Evolutionary conservation across 345 rosid genomes (phyloP), one percentile per base, ranked within the genome.

Genomic region (Eucalyptus coolabah): DNA sequence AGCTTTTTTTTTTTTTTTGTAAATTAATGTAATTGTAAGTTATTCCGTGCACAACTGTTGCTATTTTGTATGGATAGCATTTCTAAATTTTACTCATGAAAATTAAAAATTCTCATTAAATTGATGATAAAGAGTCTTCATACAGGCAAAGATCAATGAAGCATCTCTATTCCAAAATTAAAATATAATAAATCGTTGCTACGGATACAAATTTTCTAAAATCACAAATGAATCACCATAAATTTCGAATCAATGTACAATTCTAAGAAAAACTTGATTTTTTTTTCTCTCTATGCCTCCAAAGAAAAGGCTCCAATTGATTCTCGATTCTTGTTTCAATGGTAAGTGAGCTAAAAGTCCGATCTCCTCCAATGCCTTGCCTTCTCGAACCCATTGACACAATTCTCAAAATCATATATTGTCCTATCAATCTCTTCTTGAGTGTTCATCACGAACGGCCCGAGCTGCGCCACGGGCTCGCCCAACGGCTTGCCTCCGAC

Each of bases 401-500:
- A 95, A 24, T 95, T 96, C 82, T 96, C 97, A 89, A 93, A 96
- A 93, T 97, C 99, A 67, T 94, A 94, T 44, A 96, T 88, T 0
- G 98, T 94, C 42, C 90, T 93, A 40, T 96, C 98, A 53, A 97
- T 95, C 94, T 97, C 98, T 77, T 95, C 96, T 86, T 96, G 93
- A 21, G 95, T 96, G 90, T 97, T 97, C 99, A 97, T 96, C 90
- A 97, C 99, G 91, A 96, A 96, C 19, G 98, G 99, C 72, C 98
- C 99, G 49, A 91, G 91, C 88, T 96, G 99, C 30, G 87, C 96
- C 50, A 97, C 44, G 7, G 98, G 98, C 88, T 97, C 99, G 42
- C 94, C 93, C 88, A 97, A 69, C 12, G 99, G 98, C 88, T 96
- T 94, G 12, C 98, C 99, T 90, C 95, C 98, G 23, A 96, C 96